phyloP scores from a whole-genome alignment of 192 early-diverging fungal genomes.

The Kappamyces sp. region DNA sequence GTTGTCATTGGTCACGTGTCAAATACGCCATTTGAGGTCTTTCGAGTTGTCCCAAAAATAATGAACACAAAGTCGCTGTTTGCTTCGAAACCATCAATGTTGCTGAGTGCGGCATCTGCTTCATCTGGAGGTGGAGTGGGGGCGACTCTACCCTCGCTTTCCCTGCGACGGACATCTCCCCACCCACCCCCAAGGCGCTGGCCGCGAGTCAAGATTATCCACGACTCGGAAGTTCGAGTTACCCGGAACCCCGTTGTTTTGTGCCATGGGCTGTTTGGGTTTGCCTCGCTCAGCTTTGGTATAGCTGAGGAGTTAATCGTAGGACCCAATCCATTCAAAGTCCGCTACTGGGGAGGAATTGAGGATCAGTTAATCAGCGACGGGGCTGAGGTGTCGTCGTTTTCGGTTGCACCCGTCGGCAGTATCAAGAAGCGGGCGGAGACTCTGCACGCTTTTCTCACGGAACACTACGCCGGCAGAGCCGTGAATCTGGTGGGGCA shows the following conservation, averaged over 20 bases:
- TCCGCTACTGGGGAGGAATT: conserved; percentile 87
- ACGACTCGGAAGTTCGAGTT: conserved; percentile 12
- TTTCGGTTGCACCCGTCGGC: conserved; percentile 69
- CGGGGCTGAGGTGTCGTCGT: conserved; percentile 75
- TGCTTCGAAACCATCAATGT: no score
- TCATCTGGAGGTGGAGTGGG: no score
- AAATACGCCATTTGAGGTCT: no score
- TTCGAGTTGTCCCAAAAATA: no score
- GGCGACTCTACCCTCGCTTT: no score
- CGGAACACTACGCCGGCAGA: conserved; percentile 41
- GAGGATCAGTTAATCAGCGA: conserved; percentile 66
- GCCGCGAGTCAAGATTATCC: conserved; percentile 10
- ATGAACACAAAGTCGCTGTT: no score
- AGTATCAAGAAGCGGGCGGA: conserved; percentile 66
- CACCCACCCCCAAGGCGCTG: conserved; percentile 7
- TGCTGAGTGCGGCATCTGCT: no score
- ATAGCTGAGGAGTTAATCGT: conserved; percentile 53
- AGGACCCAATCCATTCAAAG: conserved; percentile 78
- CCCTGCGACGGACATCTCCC: conserved; percentile 10
- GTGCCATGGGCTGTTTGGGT: background rate
- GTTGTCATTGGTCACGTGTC: no score
- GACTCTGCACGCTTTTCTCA: conserved; percentile 65
- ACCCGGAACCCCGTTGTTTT: conserved; percentile 10
- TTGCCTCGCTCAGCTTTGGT: background rate
- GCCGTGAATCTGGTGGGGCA: conserved; percentile 85